These are phyloP conservation scores for Aphanocladium album DNA, from an alignment of 2,329 filamentous ascomycete species.

Conservation along the genomic window DNA sequence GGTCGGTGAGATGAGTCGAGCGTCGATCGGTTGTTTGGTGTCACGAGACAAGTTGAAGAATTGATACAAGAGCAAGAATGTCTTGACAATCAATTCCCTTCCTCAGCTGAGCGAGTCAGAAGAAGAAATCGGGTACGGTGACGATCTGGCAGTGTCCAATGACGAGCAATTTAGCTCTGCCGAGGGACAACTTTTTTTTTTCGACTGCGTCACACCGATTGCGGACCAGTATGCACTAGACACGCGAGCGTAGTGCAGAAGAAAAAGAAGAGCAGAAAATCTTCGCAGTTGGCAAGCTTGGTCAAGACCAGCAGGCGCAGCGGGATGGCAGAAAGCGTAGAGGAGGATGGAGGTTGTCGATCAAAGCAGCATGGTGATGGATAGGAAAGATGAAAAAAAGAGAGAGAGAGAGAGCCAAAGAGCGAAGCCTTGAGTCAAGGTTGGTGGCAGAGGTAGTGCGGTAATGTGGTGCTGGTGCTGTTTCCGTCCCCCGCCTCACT, in stretches of 20 bases:
- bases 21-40: background rate
- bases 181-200: slow-evolving; percentile 15
- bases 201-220: slow-evolving; percentile 1
- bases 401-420: background rate
- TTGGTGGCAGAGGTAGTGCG: background rate
- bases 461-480: background rate
- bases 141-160: background rate
- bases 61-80: background rate
- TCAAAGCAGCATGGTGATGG: slow-evolving; percentile 13
- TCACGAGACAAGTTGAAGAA: background rate
- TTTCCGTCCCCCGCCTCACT: slow-evolving; percentile 3
- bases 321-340: background rate
- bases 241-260: background rate
- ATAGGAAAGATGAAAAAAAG: slow-evolving; percentile 4
- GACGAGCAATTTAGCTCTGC: background rate
- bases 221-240: slow-evolving; percentile 1
- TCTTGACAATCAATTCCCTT: background rate
- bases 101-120: background rate
- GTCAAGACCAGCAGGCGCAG: slow-evolving; percentile 11
- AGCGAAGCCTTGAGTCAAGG: slow-evolving; percentile 9
- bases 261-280: background rate
- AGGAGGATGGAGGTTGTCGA: background rate
- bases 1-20: too few relatives aligned
- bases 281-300: background rate
- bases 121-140: background rate